phyloP scores from a whole-genome alignment of 768 basidiomycete genomes.

The Psilocybe cubensis region DNA sequence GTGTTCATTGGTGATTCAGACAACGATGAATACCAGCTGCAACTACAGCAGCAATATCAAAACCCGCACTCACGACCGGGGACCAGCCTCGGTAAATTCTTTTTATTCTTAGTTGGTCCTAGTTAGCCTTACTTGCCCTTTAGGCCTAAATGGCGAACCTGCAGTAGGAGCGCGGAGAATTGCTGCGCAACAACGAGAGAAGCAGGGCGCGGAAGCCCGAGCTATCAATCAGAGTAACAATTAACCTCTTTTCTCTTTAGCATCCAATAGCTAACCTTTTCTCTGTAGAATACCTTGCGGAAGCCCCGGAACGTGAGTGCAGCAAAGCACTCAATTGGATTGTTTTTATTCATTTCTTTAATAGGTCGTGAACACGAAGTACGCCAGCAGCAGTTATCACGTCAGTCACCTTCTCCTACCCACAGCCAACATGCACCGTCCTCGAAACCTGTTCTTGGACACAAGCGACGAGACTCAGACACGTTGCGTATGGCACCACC shows the following conservation, averaged over 20 bases:
- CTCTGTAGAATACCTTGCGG: slow-evolving; percentile 36
- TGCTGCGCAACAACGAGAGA: slow-evolving; percentile 40
- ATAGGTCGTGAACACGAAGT: slow-evolving; percentile 20
- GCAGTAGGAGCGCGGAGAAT: slow-evolving; percentile 39
- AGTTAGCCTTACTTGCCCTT: not conserved
- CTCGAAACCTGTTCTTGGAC: slow-evolving; percentile 37
- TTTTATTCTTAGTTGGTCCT: not conserved
- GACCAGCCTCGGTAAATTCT: slow-evolving; percentile 33
- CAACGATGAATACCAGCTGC: slow-evolving; percentile 42
- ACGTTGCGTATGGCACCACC: slow-evolving; percentile 57
- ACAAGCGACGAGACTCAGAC: slow-evolving; percentile 77
- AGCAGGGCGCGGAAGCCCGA: slow-evolving; percentile 46
- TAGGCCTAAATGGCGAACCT: slow-evolving; percentile 31
- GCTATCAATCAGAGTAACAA: slow-evolving; percentile 46
- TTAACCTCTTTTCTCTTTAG: slow-evolving; percentile 4
- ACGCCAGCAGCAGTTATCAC: slow-evolving; percentile 30
- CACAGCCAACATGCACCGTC: slow-evolving; percentile 27
- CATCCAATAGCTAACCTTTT: not conserved
- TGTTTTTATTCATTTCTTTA: not conserved
- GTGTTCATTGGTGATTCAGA: slow-evolving; percentile 23
- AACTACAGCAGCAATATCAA: slow-evolving; percentile 39
- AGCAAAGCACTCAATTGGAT: not conserved
- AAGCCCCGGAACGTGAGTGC: slow-evolving; percentile 46
- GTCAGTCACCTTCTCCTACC: slow-evolving; percentile 57
- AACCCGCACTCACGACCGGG: slow-evolving; percentile 38